These are phyloP conservation scores for Tricholoma bakamatsutake DNA, from an alignment of 768 basidiomycete species.

Conservation along the genomic window DNA sequence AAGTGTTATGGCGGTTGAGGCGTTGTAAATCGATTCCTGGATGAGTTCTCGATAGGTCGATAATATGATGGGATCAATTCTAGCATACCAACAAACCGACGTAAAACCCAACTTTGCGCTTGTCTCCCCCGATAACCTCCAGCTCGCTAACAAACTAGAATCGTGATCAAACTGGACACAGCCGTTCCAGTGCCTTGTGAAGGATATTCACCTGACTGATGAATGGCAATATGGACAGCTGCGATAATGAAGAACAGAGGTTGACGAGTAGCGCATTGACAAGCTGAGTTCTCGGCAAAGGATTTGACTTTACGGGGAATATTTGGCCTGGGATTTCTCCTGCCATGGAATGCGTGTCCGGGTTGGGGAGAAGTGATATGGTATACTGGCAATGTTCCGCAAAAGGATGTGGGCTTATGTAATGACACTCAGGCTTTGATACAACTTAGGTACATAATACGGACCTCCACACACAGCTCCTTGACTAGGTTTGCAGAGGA, in stretches of 20 bases:
- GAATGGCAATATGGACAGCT: background rate
- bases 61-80: background rate
- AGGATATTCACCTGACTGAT: background rate
- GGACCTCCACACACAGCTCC: too few relatives aligned
- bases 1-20: conserved; percentile 18
- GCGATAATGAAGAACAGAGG: background rate
- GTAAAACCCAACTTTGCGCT: background rate
- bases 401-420: too few relatives aligned
- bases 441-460: too few relatives aligned
- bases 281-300: background rate
- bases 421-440: too few relatives aligned
- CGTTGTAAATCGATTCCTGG: conserved; percentile 23
- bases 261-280: background rate
- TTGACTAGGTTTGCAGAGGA: too few relatives aligned
- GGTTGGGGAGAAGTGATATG: background rate
- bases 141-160: background rate
- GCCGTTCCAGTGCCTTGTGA: background rate
- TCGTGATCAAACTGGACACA: background rate
- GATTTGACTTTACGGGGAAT: background rate
- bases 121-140: background rate
- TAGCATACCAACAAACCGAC: background rate
- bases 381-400: too few relatives aligned
- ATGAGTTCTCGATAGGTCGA: background rate
- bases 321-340: too few relatives aligned
- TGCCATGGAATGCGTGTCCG: background rate